Evolutionary conservation across 768 basidiomycete genomes (phyloP), one percentile per base, ranked within the genome.

Genomic region (Lactarius akahatsu): DNA sequence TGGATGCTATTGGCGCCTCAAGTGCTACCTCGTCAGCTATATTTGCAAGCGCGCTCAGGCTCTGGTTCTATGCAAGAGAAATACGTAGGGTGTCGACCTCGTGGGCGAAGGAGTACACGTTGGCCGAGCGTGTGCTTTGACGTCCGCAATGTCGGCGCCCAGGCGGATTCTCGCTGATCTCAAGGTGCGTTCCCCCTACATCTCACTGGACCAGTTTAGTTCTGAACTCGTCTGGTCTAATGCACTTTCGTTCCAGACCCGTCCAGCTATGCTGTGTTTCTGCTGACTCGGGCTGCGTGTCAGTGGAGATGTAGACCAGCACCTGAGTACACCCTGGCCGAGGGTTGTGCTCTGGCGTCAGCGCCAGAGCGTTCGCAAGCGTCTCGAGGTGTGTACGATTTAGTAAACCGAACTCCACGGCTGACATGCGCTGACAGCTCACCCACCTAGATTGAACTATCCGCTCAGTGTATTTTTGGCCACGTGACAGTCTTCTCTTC

Each of bases 81-180:
- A 26, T 28, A 23, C n/a, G 18, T 60, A 32, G 30, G 59, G 45
- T 34, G 18, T 32, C n/a, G 30, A 7, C 30, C 9, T 30, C 59
- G 45, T n/a, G 20, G 28, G 41, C 32, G 59, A 60, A 60, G 59
- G 43, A 47, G 59, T 30, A 47, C 32, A 60, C 59, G 60, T 61
- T 61, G 60, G 60, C 60, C 60, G 60, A 61, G 47, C 60, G 60
- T 61, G 47, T 10, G 47, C 26, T 52, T 40, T 58, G 57, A 58
- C 57, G 38, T 40, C 50, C 9, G 57, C 38, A 15, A n/a, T 58
- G 38, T 62, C 18, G 61, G 8, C 28, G 26, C 52, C 61, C 38
- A 20, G 26, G 13, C 26, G 36, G 10, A 30, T 41, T 55, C 38
- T 55, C 11, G 26, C 1, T n/a, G 40, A 26, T 7, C 2, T 8